These are phyloP conservation scores for Gossypium davidsonii DNA, from an alignment of 441 rosid species.

Conservation along the genomic window DNA sequence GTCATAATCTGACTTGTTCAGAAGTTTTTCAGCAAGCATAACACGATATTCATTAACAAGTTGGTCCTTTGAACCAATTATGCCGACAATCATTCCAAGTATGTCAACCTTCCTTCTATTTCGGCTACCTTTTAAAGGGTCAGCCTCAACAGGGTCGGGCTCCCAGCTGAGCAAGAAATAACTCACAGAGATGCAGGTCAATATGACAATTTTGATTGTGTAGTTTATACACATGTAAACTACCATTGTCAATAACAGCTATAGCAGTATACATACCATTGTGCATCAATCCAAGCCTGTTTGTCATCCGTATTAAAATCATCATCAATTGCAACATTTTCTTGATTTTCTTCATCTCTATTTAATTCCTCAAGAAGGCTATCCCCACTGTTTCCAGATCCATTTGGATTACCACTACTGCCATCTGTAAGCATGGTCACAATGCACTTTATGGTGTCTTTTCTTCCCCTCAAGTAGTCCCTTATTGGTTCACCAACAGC, in stretches of 20 bases:
- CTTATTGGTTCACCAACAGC: slow-evolving; percentile 95
- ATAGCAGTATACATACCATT: slow-evolving; percentile 35
- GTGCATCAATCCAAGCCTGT: slow-evolving; percentile 81
- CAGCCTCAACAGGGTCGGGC: slow-evolving; percentile 92
- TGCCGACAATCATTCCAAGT: slow-evolving; percentile 88
- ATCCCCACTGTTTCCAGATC: slow-evolving; percentile 80
- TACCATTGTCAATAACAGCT: not conserved
- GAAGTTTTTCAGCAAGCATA: slow-evolving; percentile 95
- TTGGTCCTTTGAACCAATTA: slow-evolving; percentile 94
- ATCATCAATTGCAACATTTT: slow-evolving; percentile 58
- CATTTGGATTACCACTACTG: slow-evolving; percentile 69
- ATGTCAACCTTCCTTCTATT: slow-evolving; percentile 83
- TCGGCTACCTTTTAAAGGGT: slow-evolving; percentile 77
- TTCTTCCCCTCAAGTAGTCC: slow-evolving; percentile 83
- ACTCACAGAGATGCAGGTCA: slow-evolving; percentile 16
- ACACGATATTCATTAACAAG: slow-evolving; percentile 90
- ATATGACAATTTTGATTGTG: slow-evolving; percentile 12
- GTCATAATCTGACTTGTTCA: slow-evolving; percentile 89
- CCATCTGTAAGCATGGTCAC: slow-evolving; percentile 99
- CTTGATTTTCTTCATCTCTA: slow-evolving; percentile 86
- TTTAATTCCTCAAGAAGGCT: slow-evolving; percentile 97
- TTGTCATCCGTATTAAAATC: slow-evolving; percentile 78
- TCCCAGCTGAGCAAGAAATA: slow-evolving; percentile 67
- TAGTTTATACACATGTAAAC: slow-evolving; percentile 1
- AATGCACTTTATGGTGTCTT: slow-evolving; percentile 92